Evolutionary conservation across 1,284 basidiomycete genomes (phyloP).

Genomic region (Wolfiporia cocos): DNA sequence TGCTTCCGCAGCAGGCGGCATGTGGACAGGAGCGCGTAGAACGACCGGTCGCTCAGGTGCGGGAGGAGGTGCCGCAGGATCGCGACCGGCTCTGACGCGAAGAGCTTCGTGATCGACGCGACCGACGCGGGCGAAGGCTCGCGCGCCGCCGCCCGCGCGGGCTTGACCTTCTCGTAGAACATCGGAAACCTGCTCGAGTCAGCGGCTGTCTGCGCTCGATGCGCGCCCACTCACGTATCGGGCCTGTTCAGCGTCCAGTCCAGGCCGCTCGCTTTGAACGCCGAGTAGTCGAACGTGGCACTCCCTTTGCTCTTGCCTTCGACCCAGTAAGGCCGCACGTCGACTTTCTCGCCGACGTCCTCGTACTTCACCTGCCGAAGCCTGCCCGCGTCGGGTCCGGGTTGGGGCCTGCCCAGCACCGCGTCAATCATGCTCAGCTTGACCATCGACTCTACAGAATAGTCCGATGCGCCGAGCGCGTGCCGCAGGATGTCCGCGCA

Average conservation of each 20-base stretch:
- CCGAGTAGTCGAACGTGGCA: constrained; percentile 16
- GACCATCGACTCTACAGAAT: constrained; percentile 7
- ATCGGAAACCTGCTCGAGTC: too few relatives aligned
- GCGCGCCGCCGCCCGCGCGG: too few relatives aligned
- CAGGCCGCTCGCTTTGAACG: constrained; percentile 10
- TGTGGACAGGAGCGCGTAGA: constrained; percentile 17
- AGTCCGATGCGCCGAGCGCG: constrained; percentile 5
- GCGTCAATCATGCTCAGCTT: constrained; percentile 14
- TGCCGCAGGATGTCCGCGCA: constrained; percentile 16
- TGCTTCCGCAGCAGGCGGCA: constrained; percentile 21
- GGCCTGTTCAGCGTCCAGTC: constrained; percentile 18
- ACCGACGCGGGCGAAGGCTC: too few relatives aligned
- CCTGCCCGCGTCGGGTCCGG: constrained; percentile 12
- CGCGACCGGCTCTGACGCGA: constrained; percentile 17
- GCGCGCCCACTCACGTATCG: constrained; percentile 18
- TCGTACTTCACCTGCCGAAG: constrained; percentile 19
- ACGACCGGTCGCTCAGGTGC: constrained; percentile 5
- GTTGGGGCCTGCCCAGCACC: constrained; percentile 16
- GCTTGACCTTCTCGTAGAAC: too few relatives aligned
- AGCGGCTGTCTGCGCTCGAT: too few relatives aligned
- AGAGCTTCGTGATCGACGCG: too few relatives aligned
- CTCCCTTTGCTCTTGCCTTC: constrained; percentile 5
- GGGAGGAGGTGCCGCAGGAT: constrained; percentile 16
- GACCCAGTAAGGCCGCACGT: constrained; percentile 19
- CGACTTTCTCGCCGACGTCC: constrained; percentile 14